Base-by-base conservation (phyloP, 108 stramenopile genomes). In the Tribonema minus region DNA sequence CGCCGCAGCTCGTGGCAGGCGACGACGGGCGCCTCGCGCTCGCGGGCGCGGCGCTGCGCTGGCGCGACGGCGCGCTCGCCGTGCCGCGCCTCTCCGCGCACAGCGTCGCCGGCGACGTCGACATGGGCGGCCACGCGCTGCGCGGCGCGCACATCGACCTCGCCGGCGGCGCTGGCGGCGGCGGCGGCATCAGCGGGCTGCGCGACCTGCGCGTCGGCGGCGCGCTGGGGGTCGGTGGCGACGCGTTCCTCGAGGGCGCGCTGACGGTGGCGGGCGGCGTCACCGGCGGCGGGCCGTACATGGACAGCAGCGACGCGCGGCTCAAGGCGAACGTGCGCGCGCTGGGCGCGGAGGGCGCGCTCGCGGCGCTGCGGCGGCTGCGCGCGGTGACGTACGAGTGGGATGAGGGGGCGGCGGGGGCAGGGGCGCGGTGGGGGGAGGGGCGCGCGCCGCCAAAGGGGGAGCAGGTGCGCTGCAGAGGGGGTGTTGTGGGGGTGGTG, bases 281-380 rank as follows among this genome's bases (percentile, higher is more conserved):
- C 27, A 77, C 71, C 41, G 79, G 79, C 2, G 33, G 61, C 35
- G 79, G 79, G 28, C 74, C 79, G 3, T 80, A 80, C 38, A 77
- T 77, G 70, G 79, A 80, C 37, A 76, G 74, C 2, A 70, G 68
- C 9, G 79, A 80, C 58, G 69, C 40, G 0, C 36, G 79, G 75
- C 9, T 80, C 27, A 80, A 80, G 67, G 26, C n/a, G 7, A 5
- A 80, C 25, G 68, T 80, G 31, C 2, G 34, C 29, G 27, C n/a
- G 0, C 32, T 80, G 2, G n/a, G 32, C 29, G 35, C 33, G 0
- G 35, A 20, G 9, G 79, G 76, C 1, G 76, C 68, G 28, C 3
- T 28, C 6, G n/a, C 28, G 38, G 34, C 67, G n/a, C 66, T 76
- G 4, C 36, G 67, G 33, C 12, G 32, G 6, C 27, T 75, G 33